Conservation (phyloP, 257 asterid genomes). For the Solanum virginianum region DNA sequence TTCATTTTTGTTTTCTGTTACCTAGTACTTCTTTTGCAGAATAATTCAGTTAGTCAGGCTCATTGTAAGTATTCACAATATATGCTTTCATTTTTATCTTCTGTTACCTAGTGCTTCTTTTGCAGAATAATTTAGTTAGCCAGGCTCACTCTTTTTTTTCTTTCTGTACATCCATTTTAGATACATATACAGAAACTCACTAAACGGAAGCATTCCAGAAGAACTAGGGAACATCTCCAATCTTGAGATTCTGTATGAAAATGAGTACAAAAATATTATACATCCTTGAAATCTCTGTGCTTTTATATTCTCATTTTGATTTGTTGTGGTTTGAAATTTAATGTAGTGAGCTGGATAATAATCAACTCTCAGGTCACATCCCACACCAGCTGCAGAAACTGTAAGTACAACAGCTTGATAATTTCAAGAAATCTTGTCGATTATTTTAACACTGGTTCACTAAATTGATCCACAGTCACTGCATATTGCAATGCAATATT, state of each 20-base stretch:
- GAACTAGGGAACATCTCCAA: not conserved
- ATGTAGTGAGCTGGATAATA: not conserved
- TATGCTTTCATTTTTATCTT: not conserved
- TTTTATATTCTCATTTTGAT: not conserved
- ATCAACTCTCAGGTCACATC: not conserved
- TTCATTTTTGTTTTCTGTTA: not conserved
- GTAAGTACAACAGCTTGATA: not conserved
- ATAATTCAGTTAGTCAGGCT: not conserved
- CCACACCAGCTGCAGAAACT: not conserved
- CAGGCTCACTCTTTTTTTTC: not conserved
- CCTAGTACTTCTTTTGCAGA: not conserved
- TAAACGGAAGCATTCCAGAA: not conserved
- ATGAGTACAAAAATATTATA: not conserved
- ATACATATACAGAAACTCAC: not conserved
- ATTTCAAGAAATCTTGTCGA: not conserved
- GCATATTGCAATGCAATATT: not conserved
- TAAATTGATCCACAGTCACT: not conserved
- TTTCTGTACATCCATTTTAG: not conserved
- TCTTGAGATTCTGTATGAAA: not conserved
- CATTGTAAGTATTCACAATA: too few relatives aligned
- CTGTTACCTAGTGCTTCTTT: not conserved
- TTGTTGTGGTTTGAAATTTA: not conserved
- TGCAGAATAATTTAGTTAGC: not conserved
- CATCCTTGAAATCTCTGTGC: not conserved
- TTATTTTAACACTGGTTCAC: not conserved